Evolutionary conservation across 108 stramenopile genomes (phyloP).

Genomic region (Cyclotella cryptica): DNA sequence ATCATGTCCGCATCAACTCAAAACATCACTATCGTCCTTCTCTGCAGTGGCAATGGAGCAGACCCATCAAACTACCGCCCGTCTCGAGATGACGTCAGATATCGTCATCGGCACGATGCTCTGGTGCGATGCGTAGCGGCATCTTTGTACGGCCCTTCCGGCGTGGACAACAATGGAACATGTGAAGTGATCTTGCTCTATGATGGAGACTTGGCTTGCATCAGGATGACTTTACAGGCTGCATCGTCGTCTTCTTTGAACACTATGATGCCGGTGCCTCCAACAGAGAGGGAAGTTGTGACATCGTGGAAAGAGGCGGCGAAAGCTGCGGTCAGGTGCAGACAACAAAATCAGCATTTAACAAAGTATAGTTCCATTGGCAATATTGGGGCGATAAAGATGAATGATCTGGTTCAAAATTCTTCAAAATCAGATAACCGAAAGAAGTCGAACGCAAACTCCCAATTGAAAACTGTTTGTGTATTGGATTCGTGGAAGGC

Average conservation of each 20-base stretch:
- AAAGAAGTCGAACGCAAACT: not conserved
- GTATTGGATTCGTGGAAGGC: slow-evolving; percentile 29
- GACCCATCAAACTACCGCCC: slow-evolving; percentile 68
- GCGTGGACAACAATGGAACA: not conserved
- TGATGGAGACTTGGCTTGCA: slow-evolving; percentile 64
- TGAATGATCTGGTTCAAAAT: not conserved
- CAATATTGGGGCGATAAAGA: slow-evolving; percentile 2
- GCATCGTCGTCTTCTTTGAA: slow-evolving; percentile 2
- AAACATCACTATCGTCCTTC: slow-evolving; percentile 55
- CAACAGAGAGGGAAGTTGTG: slow-evolving; percentile 63
- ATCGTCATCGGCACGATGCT: slow-evolving; percentile 79
- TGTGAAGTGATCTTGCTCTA: slow-evolving; percentile 67
- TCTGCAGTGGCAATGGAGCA: slow-evolving; percentile 70
- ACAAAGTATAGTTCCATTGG: not conserved
- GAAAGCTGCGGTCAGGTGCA: slow-evolving; percentile 21
- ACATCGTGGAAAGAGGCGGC: slow-evolving; percentile 71
- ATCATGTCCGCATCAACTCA: not conserved
- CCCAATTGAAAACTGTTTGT: slow-evolving; percentile 22
- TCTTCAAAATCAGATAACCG: not conserved
- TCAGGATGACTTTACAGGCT: slow-evolving; percentile 29
- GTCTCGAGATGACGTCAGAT: slow-evolving; percentile 74
- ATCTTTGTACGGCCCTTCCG: slow-evolving; percentile 65
- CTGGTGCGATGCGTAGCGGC: slow-evolving; percentile 73
- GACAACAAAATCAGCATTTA: not conserved
- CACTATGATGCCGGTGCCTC: slow-evolving; percentile 4